A percentile compares a stretch with the other conserved stretches of the same genome.
Conservation (phyloP, 2,329 filamentous ascomycete species). For the Pseudogymnoascus verrucosus region DNA sequence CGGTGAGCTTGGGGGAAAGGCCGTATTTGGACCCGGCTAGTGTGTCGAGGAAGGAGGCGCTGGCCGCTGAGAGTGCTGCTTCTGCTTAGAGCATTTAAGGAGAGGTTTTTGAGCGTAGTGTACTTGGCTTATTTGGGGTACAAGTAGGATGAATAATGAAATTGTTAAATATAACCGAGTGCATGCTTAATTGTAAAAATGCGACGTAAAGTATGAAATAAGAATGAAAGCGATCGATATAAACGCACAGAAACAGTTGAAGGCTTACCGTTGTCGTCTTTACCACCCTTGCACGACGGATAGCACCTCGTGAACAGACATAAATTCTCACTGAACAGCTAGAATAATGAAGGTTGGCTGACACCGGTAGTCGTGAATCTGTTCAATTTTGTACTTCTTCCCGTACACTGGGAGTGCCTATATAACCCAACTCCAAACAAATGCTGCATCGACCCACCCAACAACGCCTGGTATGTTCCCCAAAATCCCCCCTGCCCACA, state of each 20-base stretch:
- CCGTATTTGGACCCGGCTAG: slow-evolving; percentile 43
- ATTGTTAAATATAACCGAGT: neutral
- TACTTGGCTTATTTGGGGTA: neutral
- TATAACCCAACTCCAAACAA: slow-evolving; percentile 9
- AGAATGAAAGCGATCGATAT: neutral
- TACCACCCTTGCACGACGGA: too few relatives aligned
- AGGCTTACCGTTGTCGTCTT: neutral
- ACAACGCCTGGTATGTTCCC: slow-evolving; percentile 9
- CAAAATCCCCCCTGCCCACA: neutral
- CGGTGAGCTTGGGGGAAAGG: slow-evolving; percentile 43
- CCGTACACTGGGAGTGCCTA: neutral
- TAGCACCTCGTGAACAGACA: neutral
- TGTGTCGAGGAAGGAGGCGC: slow-evolving; percentile 34
- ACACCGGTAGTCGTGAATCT: neutral
- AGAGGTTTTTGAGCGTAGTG: neutral
- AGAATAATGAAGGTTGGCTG: neutral
- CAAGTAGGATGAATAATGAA: neutral
- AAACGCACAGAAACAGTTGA: neutral
- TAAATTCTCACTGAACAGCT: neutral
- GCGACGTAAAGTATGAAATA: neutral
- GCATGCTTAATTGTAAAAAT: neutral
- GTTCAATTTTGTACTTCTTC: slow-evolving; percentile 6
- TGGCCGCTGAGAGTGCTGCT: slow-evolving; percentile 19
- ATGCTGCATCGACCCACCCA: neutral
- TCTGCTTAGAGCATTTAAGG: neutral